Evolutionary conservation across 1,284 basidiomycete genomes (phyloP).

Genomic region (Somion occarium): DNA sequence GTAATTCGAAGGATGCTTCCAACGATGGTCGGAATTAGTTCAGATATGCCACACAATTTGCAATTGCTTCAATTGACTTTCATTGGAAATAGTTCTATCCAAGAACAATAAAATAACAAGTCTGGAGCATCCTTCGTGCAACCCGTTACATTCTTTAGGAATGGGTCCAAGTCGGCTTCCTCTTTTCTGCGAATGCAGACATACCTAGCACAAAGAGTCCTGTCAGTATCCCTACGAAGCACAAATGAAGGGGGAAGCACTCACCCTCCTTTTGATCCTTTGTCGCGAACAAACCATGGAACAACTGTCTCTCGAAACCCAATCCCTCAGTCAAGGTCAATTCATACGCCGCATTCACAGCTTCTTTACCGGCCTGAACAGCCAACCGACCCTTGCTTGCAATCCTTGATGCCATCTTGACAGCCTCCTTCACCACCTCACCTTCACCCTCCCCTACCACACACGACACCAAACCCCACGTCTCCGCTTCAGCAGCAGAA

Average conservation of each 20-base stretch:
- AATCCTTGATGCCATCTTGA: constrained; percentile 79
- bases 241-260: constrained; percentile 17
- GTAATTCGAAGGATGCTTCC: too few species aligned
- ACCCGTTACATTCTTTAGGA: too few species aligned
- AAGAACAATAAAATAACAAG: too few species aligned
- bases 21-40: too few species aligned
- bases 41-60: too few species aligned
- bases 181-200: constrained; percentile 96
- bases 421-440: constrained; percentile 84
- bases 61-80: too few species aligned
- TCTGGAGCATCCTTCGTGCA: too few species aligned
- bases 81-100: too few species aligned
- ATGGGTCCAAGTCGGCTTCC: constrained; percentile 81
- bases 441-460: constrained; percentile 77
- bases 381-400: constrained; percentile 84
- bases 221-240: not conserved
- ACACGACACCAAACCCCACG: constrained; percentile 82
- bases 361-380: constrained; percentile 92
- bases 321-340: constrained; percentile 80
- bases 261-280: constrained; percentile 95
- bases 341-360: constrained; percentile 91
- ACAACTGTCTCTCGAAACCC: constrained; percentile 84
- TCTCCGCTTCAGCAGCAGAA: constrained; percentile 78
- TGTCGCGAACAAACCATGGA: constrained; percentile 93
- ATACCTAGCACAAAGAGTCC: constrained; percentile 55